phyloP scores from a whole-genome alignment of 805 yeast species.

The Saccharomycopsis selenospora region DNA sequence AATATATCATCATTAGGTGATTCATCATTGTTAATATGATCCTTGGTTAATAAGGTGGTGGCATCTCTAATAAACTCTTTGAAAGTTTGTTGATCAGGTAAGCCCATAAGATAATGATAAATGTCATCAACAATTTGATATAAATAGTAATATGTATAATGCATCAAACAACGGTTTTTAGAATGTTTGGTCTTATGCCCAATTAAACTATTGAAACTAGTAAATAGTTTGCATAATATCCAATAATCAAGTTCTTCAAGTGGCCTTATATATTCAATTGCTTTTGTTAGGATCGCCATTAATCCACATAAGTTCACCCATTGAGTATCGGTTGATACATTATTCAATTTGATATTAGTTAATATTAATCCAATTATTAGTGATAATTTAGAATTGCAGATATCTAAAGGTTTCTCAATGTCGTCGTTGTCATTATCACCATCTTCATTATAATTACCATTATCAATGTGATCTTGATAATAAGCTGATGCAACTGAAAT shows the following conservation, averaged over 20 bases:
- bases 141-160: neutral
- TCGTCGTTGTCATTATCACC: neutral
- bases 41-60: neutral
- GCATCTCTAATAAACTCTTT: neutral
- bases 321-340: neutral
- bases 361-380: neutral
- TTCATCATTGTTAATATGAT: neutral
- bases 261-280: neutral
- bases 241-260: neutral
- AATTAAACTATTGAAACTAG: neutral
- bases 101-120: neutral
- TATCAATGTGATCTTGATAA: too few species aligned
- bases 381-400: neutral
- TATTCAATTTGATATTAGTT: neutral
- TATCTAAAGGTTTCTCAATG: neutral
- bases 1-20: too few species aligned
- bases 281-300: neutral
- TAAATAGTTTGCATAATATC: neutral
- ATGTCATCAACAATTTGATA: neutral
- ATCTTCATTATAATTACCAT: neutral
- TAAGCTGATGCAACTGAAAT: constrained; percentile 1
- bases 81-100: neutral
- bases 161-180: neutral
- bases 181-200: neutral
- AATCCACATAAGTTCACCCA: neutral